These are phyloP conservation scores for Stephanocyclus meneghinianus DNA, from an alignment of 352 stramenopile genomes.

Conservation along the genomic window DNA sequence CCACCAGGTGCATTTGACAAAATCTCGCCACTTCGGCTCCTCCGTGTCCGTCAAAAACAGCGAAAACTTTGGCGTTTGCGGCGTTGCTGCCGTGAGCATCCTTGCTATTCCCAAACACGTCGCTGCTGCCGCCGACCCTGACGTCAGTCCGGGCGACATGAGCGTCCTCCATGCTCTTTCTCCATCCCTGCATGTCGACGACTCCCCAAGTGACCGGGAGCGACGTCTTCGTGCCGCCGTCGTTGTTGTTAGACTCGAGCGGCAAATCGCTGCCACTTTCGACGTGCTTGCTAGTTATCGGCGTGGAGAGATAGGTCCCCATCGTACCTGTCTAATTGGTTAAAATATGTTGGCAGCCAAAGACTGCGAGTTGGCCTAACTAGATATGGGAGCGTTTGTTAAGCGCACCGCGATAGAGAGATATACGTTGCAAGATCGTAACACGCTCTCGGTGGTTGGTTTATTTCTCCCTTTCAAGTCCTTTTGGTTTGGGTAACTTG, in stretches of 20 bases:
- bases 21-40: slow-evolving; percentile 78
- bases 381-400: too few species aligned
- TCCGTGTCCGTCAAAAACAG: slow-evolving; percentile 84
- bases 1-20: slow-evolving; percentile 75
- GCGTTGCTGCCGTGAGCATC: not conserved
- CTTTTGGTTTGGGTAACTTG: too few species aligned
- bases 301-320: slow-evolving; percentile 82
- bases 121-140: slow-evolving; percentile 4
- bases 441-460: too few species aligned
- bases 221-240: not conserved
- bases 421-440: too few species aligned
- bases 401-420: too few species aligned
- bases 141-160: slow-evolving; percentile 74
- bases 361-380: too few species aligned
- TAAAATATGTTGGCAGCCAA: too few species aligned
- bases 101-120: not conserved
- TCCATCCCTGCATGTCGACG: slow-evolving; percentile 84
- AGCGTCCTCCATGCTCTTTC: slow-evolving; percentile 84
- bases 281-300: slow-evolving; percentile 70
- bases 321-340: slow-evolving; percentile 42
- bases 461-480: too few species aligned
- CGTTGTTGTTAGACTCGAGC: not conserved
- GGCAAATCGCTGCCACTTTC: slow-evolving; percentile 61
- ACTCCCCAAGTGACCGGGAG: slow-evolving; percentile 68
- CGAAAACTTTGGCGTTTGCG: slow-evolving; percentile 79